Percentiles rank a stretch among this genome's conserved stretches.
Conservation (phyloP, 1,139 yeast genomes). For the Nakaseomyces kungkrabaensis region DNA sequence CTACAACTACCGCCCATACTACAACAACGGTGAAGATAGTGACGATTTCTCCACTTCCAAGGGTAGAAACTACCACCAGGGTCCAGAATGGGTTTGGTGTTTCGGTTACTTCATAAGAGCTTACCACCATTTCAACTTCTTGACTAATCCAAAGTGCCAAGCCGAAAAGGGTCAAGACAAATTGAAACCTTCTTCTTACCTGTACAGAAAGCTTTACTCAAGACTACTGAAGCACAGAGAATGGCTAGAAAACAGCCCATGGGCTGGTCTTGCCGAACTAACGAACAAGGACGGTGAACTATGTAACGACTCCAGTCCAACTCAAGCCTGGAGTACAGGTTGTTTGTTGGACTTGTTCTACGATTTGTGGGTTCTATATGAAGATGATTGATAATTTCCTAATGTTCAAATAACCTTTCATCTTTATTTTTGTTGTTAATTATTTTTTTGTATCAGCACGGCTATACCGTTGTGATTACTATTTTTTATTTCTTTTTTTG, state of each 20-base stretch:
- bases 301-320: slow-evolving; percentile 82
- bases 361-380: slow-evolving; percentile 39
- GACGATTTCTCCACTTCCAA: slow-evolving; percentile 86
- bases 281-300: slow-evolving; percentile 79
- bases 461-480: no score
- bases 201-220: slow-evolving; percentile 39
- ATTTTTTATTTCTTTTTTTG: no score
- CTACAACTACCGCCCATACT: slow-evolving; percentile 83
- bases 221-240: slow-evolving; percentile 55
- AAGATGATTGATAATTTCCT: slow-evolving; percentile 4
- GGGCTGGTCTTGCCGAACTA: slow-evolving; percentile 92
- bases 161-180: slow-evolving; percentile 13
- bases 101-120: slow-evolving; percentile 83
- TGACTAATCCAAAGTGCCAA: slow-evolving; percentile 26
- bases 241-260: slow-evolving; percentile 65
- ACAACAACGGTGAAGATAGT: slow-evolving; percentile 68
- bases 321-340: slow-evolving; percentile 94
- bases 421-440: no score
- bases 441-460: no score
- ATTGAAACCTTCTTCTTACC: slow-evolving; percentile 33
- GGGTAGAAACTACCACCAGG: slow-evolving; percentile 96
- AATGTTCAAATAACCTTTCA: no score
- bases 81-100: slow-evolving; percentile 98
- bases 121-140: slow-evolving; percentile 43
- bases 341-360: slow-evolving; percentile 72